Percentiles rank a stretch among this genome's conserved stretches.
Conservation (phyloP, 345 rosid genomes). For the Populus deltoides region DNA sequence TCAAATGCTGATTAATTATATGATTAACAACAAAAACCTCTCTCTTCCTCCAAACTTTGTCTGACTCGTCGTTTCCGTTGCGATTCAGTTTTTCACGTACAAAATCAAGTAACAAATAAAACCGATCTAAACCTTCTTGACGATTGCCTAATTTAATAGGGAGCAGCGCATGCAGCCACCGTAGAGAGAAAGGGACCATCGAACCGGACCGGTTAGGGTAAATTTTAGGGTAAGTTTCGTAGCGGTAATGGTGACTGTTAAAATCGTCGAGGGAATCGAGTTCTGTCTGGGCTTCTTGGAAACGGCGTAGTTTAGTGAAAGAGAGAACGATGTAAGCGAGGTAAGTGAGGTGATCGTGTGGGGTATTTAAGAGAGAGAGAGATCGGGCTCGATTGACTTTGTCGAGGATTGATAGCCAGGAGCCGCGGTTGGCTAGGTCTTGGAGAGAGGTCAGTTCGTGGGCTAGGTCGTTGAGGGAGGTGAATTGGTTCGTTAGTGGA, state of each 20-base stretch:
- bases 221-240: slow-evolving; percentile 68
- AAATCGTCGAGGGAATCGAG: slow-evolving; percentile 83
- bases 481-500: slow-evolving; percentile 45
- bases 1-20: slow-evolving; percentile 68
- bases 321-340: slow-evolving; percentile 77
- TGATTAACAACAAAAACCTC: slow-evolving; percentile 65
- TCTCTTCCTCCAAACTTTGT: slow-evolving; percentile 59
- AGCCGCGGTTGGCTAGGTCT: slow-evolving; percentile 80
- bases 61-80: slow-evolving; percentile 35
- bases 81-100: slow-evolving; percentile 44
- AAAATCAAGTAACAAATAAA: slow-evolving; percentile 63
- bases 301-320: slow-evolving; percentile 78
- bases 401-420: slow-evolving; percentile 84
- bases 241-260: slow-evolving; percentile 59
- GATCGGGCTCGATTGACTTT: slow-evolving; percentile 63
- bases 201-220: slow-evolving; percentile 74
- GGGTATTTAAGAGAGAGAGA: slow-evolving; percentile 52
- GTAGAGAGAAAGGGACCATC: slow-evolving; percentile 85
- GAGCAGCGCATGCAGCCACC: slow-evolving; percentile 74
- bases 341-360: slow-evolving; percentile 85
- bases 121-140: slow-evolving; percentile 68
- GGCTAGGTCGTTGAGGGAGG: slow-evolving; percentile 64
- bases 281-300: slow-evolving; percentile 66
- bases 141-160: slow-evolving; percentile 63
- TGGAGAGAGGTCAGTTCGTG: slow-evolving; percentile 76